Conservation (phyloP, 176 grass and related monocot species). For the Zoysia japonica region DNA sequence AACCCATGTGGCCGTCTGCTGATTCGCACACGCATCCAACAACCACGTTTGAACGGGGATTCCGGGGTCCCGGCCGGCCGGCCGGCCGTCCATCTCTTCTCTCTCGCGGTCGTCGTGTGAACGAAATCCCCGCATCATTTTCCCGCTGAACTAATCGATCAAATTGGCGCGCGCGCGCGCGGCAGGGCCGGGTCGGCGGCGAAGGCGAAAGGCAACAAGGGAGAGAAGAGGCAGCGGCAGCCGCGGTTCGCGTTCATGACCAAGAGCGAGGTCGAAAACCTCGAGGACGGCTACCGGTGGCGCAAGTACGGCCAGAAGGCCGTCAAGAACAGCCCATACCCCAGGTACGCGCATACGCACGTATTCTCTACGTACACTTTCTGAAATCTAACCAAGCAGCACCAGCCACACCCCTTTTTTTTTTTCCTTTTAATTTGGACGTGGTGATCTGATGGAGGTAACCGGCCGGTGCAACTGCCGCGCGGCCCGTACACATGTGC, state of each 20-base stretch:
- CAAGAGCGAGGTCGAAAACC: slow-evolving; percentile 96
- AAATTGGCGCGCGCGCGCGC: not conserved
- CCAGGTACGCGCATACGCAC: slow-evolving; percentile 50
- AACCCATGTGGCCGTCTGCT: slow-evolving; percentile 30
- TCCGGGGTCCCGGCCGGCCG: not conserved
- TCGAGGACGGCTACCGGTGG: slow-evolving; percentile 97
- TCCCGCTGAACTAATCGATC: slow-evolving; percentile 11
- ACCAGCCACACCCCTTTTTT: not conserved
- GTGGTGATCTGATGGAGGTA: not conserved
- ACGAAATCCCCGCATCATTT: slow-evolving; percentile 34
- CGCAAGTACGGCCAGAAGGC: slow-evolving; percentile 99
- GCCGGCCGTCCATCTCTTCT: not conserved
- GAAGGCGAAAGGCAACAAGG: slow-evolving; percentile 35
- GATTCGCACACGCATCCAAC: slow-evolving; percentile 27
- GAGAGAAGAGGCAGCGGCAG: slow-evolving; percentile 85
- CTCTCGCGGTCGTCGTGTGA: slow-evolving; percentile 34
- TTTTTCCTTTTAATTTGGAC: no score
- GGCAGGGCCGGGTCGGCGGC: slow-evolving; percentile 15
- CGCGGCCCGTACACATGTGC: not conserved
- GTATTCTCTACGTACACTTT: not conserved
- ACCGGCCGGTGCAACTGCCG: not conserved
- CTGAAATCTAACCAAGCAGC: not conserved
- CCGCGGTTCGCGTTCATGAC: slow-evolving; percentile 94
- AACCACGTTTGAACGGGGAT: slow-evolving; percentile 52
- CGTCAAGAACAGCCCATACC: slow-evolving; percentile 97